Evolutionary conservation across 768 basidiomycete genomes (phyloP), one percentile per base, ranked within the genome.

Genomic region (Termitomyces sp.): DNA sequence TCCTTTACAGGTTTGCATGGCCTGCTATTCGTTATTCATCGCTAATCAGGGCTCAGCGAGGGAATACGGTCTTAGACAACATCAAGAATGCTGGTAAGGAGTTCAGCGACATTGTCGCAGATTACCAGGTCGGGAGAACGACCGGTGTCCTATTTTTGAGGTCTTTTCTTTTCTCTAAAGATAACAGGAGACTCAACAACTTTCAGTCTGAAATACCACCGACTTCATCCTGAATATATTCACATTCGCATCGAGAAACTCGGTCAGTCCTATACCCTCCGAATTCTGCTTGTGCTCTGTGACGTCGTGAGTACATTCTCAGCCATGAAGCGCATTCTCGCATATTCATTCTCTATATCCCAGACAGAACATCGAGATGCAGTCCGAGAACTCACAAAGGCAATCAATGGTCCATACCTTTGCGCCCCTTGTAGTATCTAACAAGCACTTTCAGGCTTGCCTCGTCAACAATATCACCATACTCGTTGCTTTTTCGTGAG

Each of bases 221-320:
- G 95, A 50, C 81, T 99, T 14, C 97, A 98, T 70, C 97, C 97
- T 14, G 97, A 98, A 70, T 99, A 99, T 68, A 87, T 99, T 55
- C 91, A 93, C 68, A 81, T 82, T 50, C 86, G 97, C 12, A 94
- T 99, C 57, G 89, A 93, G 64, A 87, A 85, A 62, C 83, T 99
- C 19, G 90, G 87, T 3, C 80, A 79, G 37, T 82, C 84, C 1
- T 98, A 94, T 70, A 89, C 81, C 58, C 78, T 98, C 15, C 76
- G 97, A 47, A 82, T 99, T 54, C 75, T 98, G 31, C 81, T 99
- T 23, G 79, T 98, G 46, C 76, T 94, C 62, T 98, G 91, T 66
- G 97, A 99, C 72, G 83, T 96, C 51, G 96, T 94, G 64, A 66
- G 92, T 74, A 28, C 30, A n/a, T 54, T n/a, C 46, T 50, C 35